Evolutionary conservation across 331 rosid species (phyloP).

Genomic region (Prunus yedoensis): DNA sequence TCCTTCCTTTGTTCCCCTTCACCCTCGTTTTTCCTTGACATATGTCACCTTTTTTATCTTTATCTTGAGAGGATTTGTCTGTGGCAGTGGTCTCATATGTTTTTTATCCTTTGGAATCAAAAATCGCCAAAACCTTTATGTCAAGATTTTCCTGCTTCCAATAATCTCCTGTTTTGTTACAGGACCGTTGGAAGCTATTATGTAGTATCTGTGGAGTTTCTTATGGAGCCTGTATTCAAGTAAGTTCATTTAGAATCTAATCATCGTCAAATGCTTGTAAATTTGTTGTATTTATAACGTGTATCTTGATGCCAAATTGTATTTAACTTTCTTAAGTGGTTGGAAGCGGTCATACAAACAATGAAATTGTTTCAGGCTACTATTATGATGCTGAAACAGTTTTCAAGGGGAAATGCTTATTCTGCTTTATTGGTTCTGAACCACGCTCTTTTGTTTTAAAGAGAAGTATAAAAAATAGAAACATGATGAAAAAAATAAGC

Average conservation of each 20-base stretch:
- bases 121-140: neutral
- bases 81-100: neutral
- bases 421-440: too few relatives aligned
- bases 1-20: constrained; percentile 4
- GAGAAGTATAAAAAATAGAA: neutral
- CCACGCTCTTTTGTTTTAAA: neutral
- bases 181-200: constrained; percentile 99
- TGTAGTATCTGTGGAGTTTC: constrained; percentile 95
- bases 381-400: neutral
- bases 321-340: neutral
- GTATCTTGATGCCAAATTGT: neutral
- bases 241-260: constrained; percentile 42
- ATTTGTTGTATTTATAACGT: neutral
- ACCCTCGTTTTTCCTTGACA: neutral
- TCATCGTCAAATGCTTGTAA: neutral
- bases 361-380: neutral
- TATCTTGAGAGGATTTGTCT: neutral
- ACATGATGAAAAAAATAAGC: too few relatives aligned
- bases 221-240: constrained; percentile 99
- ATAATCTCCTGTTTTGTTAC: constrained; percentile 32
- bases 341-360: neutral
- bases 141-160: neutral
- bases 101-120: neutral
- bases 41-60: neutral
- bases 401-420: neutral